Conservation (phyloP, 2,329 filamentous ascomycete genomes). For the Xylaria sp. region DNA sequence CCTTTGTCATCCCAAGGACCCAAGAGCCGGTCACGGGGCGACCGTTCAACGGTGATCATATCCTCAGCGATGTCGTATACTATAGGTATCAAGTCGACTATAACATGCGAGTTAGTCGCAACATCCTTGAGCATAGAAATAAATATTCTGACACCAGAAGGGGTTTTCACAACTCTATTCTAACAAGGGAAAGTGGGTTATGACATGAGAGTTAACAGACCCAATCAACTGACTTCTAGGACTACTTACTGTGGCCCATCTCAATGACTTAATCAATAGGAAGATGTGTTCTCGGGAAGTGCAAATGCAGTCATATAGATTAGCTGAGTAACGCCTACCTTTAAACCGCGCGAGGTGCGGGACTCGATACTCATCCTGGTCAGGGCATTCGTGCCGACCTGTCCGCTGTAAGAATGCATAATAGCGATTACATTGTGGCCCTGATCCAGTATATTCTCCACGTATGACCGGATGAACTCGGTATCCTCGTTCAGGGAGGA, state of each 20-base stretch:
- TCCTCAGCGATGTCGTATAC: not conserved
- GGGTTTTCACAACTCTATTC: not conserved
- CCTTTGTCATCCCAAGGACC: not conserved
- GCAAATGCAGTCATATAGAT: not conserved
- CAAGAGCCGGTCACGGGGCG: not conserved
- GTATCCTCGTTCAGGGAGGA: not conserved
- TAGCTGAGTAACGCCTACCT: not conserved
- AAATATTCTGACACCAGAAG: not conserved
- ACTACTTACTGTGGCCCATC: not conserved
- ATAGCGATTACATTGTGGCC: not conserved
- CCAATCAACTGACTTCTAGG: not conserved
- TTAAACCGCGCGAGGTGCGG: not conserved
- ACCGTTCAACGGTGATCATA: conserved; percentile 7
- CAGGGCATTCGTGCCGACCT: not conserved
- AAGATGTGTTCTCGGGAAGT: not conserved
- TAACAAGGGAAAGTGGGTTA: too few relatives aligned
- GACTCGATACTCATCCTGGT: not conserved
- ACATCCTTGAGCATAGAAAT: not conserved
- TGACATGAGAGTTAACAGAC: not conserved
- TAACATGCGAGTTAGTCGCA: not conserved
- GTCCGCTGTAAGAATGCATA: not conserved
- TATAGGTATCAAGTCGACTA: not conserved
- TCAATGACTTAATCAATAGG: not conserved
- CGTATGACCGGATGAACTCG: not conserved
- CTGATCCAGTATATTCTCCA: not conserved